Conservation (phyloP, 306 rosid species). For the Comarum palustre region DNA sequence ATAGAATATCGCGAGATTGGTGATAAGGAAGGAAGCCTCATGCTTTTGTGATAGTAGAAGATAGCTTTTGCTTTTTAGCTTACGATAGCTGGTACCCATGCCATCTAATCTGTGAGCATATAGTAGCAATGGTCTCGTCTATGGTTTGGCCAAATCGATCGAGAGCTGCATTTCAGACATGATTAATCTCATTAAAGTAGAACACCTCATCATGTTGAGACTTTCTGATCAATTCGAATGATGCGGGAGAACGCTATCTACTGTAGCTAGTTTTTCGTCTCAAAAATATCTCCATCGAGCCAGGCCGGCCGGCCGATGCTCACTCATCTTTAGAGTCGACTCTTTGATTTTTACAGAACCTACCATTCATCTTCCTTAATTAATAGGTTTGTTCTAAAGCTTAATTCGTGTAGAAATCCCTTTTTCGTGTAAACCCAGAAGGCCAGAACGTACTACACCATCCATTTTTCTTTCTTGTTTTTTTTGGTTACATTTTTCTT, state of each 20-base stretch:
- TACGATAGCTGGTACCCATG: not conserved
- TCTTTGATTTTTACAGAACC: no score
- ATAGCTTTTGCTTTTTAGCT: conserved; percentile 2
- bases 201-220: not conserved
- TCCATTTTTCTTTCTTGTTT: not conserved
- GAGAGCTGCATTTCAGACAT: not conserved
- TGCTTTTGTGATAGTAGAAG: not conserved
- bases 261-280: no score
- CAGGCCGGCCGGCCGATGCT: no score
- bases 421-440: no score
- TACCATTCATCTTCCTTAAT: no score
- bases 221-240: not conserved
- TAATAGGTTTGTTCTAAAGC: no score
- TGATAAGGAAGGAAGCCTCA: conserved; percentile 4
- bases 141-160: conserved; percentile 1
- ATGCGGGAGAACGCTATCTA: no score
- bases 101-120: not conserved
- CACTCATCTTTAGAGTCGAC: no score
- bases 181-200: conserved; percentile 4
- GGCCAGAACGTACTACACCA: no score
- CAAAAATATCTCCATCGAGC: no score
- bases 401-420: not conserved
- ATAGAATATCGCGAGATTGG: not conserved
- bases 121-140: not conserved
- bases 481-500: no score